Evolutionary conservation across 2,329 filamentous ascomycete species (phyloP), one percentile per base, ranked within the genome.

Genomic region (Lecanicillium sp.): DNA sequence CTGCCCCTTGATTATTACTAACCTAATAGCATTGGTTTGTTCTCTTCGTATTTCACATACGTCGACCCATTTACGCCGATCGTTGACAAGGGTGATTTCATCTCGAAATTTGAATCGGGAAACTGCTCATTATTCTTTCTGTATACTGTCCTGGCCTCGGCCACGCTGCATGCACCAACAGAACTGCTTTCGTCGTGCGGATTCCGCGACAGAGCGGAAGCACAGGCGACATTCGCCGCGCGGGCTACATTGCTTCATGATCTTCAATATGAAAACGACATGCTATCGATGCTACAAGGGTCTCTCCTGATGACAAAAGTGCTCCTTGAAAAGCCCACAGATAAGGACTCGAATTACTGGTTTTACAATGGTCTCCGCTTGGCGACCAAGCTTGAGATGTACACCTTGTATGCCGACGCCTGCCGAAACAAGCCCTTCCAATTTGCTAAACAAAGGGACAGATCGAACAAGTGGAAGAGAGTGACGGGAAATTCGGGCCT

Each of bases 291-390:
- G 3, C 20, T 48, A 8, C 45, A 48, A 11, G 45, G 37, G 1
- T 40, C 45, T 12, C 27, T 48, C 3, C 26, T 48, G 14, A 27
- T 48, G 27, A 40, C 36, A 2, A 48, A 11, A 8, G 27, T 48
- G 1, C 36, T 48, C 3, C 23, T 33, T 3, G 45, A 48, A n/a
- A 26, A 48, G 3, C 37, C 27, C 5, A 36, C 19, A 2, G 45
- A 48, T 15, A 39, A 40, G 5, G 45, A 48, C n/a, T 42, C 15
- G 11, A 40, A 40, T n/a, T 48, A 48, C 38, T 48, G 45, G 45
- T 42, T 41, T 10, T 40, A 48, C 19, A 48, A 40, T 4, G 45
- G 27, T 7, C 36, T 48, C 3, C 45, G 45, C 12, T 37, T 48
- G 1, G 45, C 45, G 5, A 42, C 29, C 20, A 42, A 42, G 21